These are phyloP conservation scores for Apiospora phragmitis DNA, from an alignment of 2,329 filamentous ascomycete genomes.

Conservation along the genomic window DNA sequence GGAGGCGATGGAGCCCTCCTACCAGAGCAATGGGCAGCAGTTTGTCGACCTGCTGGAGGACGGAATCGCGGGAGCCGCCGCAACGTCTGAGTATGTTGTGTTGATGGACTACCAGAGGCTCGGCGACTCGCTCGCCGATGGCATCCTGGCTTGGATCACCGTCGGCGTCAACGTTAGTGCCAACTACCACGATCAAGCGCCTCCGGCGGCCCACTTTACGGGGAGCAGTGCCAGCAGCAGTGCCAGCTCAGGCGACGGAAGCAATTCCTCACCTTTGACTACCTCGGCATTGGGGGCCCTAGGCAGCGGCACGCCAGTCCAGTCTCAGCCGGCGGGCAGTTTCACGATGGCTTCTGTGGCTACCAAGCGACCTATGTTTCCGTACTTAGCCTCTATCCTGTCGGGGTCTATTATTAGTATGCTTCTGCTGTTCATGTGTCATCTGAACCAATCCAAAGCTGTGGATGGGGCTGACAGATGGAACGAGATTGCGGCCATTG, in stretches of 20 bases:
- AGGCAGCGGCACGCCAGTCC: neutral
- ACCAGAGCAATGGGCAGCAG: neutral
- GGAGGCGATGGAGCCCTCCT: neutral
- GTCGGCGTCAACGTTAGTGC: slow-evolving; percentile 8
- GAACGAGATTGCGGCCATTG: neutral
- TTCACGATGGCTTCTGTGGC: neutral
- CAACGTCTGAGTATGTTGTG: neutral
- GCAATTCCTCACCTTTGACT: neutral
- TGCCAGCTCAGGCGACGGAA: neutral
- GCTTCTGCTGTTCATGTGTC: neutral
- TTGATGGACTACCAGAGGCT: slow-evolving; percentile 1
- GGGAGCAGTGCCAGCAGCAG: neutral
- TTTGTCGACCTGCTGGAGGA: neutral
- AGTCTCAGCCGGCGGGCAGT: neutral
- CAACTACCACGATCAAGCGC: slow-evolving; percentile 2
- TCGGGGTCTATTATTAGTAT: neutral
- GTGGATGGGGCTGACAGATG: neutral
- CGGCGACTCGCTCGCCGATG: neutral
- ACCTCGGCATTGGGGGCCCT: neutral
- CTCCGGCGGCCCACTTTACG: neutral
- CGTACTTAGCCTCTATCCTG: neutral
- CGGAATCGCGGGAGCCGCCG: neutral
- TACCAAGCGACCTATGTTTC: neutral
- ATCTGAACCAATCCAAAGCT: neutral
- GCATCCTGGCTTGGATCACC: slow-evolving; percentile 9